These are phyloP conservation scores for Chlamydomonas reinhardtii DNA, from an alignment of 163 green algal species.

Conservation along the genomic window DNA sequence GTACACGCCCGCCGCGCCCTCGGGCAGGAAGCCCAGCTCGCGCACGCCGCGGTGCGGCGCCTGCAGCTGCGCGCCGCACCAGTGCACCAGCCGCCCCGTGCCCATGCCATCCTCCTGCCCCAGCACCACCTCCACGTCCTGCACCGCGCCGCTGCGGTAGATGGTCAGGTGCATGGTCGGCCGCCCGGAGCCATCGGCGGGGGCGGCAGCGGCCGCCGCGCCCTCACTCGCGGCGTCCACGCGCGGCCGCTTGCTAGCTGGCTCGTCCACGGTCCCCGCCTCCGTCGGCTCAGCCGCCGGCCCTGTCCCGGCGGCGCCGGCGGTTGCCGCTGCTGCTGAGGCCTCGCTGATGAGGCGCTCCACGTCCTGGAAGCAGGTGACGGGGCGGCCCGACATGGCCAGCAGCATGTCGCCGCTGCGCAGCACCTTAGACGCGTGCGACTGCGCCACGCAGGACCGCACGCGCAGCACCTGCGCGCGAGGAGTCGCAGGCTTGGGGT, in stretches of 20 bases:
- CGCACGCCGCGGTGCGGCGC: slow-evolving; percentile 84
- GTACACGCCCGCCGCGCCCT: slow-evolving; percentile 81
- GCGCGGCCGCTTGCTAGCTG: background rate
- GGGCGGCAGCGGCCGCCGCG: background rate
- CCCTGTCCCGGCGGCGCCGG: background rate
- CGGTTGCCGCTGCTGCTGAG: slow-evolving; percentile 9
- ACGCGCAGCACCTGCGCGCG: slow-evolving; percentile 75
- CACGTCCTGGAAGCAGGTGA: slow-evolving; percentile 84
- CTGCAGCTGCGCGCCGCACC: slow-evolving; percentile 93
- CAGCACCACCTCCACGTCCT: slow-evolving; percentile 72
- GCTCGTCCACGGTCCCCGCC: background rate
- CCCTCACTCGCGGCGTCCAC: background rate
- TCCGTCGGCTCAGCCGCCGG: background rate
- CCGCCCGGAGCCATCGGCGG: background rate
- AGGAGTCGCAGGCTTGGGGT: too few relatives aligned
- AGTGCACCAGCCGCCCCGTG: slow-evolving; percentile 88
- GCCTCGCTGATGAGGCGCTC: slow-evolving; percentile 66
- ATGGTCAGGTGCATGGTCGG: slow-evolving; percentile 46
- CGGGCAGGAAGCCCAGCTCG: slow-evolving; percentile 86
- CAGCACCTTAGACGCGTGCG: slow-evolving; percentile 70
- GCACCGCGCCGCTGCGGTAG: slow-evolving; percentile 35
- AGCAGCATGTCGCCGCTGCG: slow-evolving; percentile 88
- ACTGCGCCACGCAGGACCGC: slow-evolving; percentile 75
- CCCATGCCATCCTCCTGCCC: slow-evolving; percentile 83
- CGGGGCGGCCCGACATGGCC: slow-evolving; percentile 72